A percentile compares a stretch with the other conserved stretches of the same genome.
phyloP scores from a whole-genome alignment of 2,329 filamentous ascomycete species.

The Talaromyces sp. region DNA sequence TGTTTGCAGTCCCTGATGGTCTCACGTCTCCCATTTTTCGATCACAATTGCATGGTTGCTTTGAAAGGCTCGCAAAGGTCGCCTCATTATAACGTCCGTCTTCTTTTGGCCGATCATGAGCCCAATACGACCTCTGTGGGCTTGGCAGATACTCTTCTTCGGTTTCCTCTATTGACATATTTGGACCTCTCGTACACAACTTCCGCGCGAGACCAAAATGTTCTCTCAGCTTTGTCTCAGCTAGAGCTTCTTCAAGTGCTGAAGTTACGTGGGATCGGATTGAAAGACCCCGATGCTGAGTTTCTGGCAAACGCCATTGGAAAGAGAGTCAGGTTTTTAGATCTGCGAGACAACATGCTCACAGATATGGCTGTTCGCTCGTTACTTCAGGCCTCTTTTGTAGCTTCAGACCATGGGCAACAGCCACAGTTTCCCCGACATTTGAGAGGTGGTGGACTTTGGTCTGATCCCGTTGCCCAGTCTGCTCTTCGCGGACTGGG shows the following conservation, averaged over 20 bases:
- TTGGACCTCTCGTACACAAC: conserved; percentile 60
- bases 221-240: conserved; percentile 51
- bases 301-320: conserved; percentile 57
- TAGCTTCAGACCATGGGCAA: conserved; percentile 33
- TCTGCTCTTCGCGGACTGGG: conserved; percentile 7
- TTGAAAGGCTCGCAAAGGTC: conserved; percentile 40
- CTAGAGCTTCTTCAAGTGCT: conserved; percentile 58
- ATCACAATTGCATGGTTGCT: conserved; percentile 59
- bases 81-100: conserved; percentile 51
- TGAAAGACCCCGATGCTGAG: conserved; percentile 57
- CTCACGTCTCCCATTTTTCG: conserved; percentile 62
- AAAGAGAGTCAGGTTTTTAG: conserved; percentile 57
- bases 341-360: conserved; percentile 60
- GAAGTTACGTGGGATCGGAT: conserved; percentile 57
- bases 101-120: conserved; percentile 60
- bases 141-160: conserved; percentile 54
- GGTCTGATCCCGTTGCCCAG: conserved; percentile 13
- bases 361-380: conserved; percentile 58
- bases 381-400: conserved; percentile 57
- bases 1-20: conserved; percentile 63
- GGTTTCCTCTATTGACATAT: conserved; percentile 59
- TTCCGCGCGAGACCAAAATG: conserved; percentile 51
- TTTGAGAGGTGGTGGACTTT: conserved; percentile 8
- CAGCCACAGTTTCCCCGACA: background rate
- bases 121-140: conserved; percentile 60